A percentile compares a stretch with the other conserved stretches of the same genome.
These are phyloP conservation scores for Alternaria burnsii DNA, from an alignment of 2,329 filamentous ascomycete genomes.

Conservation along the genomic window DNA sequence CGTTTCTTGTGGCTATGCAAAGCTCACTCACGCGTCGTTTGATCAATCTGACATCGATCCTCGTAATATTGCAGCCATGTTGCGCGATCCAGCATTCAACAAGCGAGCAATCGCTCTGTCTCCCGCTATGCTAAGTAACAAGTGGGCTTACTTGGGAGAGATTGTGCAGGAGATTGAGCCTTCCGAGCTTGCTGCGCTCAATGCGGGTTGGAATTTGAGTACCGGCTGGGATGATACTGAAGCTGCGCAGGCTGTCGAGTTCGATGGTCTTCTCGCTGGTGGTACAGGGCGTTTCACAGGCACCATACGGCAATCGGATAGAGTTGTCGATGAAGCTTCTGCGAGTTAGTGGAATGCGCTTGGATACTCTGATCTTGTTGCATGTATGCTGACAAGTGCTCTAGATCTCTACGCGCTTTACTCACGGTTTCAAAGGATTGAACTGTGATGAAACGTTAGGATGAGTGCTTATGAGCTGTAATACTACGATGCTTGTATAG, in stretches of 20 bases:
- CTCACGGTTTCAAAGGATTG: neutral
- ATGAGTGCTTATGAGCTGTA: neutral
- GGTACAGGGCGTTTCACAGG: slow-evolving; percentile 55
- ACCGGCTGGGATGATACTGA: slow-evolving; percentile 44
- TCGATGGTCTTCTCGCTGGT: slow-evolving; percentile 52
- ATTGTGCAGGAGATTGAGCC: slow-evolving; percentile 52
- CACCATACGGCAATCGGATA: slow-evolving; percentile 31
- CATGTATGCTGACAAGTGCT: neutral
- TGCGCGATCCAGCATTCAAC: slow-evolving; percentile 34
- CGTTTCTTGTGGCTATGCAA: slow-evolving; percentile 69
- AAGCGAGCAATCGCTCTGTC: slow-evolving; percentile 42
- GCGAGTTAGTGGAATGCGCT: slow-evolving; percentile 24
- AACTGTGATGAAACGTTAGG: neutral
- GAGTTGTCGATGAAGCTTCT: slow-evolving; percentile 21
- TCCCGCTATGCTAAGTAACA: slow-evolving; percentile 49
- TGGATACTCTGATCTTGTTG: neutral
- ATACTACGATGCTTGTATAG: neutral
- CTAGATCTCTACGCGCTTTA: neutral
- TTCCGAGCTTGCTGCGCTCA: slow-evolving; percentile 43
- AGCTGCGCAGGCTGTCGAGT: slow-evolving; percentile 50
- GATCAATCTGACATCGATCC: slow-evolving; percentile 48
- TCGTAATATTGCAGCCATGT: slow-evolving; percentile 9
- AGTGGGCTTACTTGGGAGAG: slow-evolving; percentile 49
- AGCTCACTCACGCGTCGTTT: slow-evolving; percentile 46
- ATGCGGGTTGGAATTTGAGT: slow-evolving; percentile 45